phyloP scores from a whole-genome alignment of 192 early-diverging fungal genomes.

The Backusella tuberculispora region DNA sequence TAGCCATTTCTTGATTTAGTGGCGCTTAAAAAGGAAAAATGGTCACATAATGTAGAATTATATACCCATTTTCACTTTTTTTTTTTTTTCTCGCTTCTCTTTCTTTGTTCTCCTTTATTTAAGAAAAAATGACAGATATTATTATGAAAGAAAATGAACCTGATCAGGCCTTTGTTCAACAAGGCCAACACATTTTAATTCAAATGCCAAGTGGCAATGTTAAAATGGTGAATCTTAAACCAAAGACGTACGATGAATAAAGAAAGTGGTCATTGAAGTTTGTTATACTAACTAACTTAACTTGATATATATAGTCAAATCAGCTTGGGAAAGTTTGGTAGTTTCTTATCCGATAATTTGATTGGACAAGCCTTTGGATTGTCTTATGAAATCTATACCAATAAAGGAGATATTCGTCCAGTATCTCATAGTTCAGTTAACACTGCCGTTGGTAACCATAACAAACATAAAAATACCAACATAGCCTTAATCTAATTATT shows the following conservation, averaged over 20 bases:
- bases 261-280: background rate
- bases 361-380: conserved; percentile 84
- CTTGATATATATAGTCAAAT: conserved; percentile 45
- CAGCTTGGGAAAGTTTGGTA: conserved; percentile 92
- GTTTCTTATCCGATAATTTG: conserved; percentile 75
- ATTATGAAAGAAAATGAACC: conserved; percentile 8
- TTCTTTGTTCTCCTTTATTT: no score
- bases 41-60: no score
- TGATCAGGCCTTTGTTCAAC: background rate
- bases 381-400: conserved; percentile 82
- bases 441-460: conserved; percentile 39
- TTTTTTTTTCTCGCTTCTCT: no score
- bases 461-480: background rate
- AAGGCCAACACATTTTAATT: conserved; percentile 68
- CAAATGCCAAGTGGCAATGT: conserved; percentile 84
- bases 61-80: no score
- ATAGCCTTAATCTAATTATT: background rate
- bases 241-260: conserved; percentile 52
- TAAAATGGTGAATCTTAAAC: conserved; percentile 74
- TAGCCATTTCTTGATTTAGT: no score
- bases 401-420: conserved; percentile 51
- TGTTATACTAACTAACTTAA: background rate
- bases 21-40: no score
- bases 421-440: conserved; percentile 13
- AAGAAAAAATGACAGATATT: background rate